phyloP scores from a whole-genome alignment of 805 yeast species.

The Ogataea paraovalis region DNA sequence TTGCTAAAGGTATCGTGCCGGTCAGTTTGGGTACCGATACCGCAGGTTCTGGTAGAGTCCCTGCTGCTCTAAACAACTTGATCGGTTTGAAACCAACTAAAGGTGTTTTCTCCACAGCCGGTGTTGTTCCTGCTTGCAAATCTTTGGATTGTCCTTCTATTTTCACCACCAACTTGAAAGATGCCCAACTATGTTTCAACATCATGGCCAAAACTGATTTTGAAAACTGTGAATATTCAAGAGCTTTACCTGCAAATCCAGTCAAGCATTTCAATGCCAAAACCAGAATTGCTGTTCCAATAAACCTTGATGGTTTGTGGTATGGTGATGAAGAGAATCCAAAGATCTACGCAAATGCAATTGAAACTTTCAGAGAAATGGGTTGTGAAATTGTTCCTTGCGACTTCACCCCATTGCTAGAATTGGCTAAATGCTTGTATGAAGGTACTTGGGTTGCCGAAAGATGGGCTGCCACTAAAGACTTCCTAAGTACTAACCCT shows the following conservation, averaged over 20 bases:
- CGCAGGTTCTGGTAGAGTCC: constrained; percentile 97
- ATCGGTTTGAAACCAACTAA: constrained; percentile 91
- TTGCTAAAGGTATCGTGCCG: constrained; percentile 87
- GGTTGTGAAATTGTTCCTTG: constrained; percentile 59
- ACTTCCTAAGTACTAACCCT: constrained; percentile 66
- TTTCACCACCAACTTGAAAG: constrained; percentile 70
- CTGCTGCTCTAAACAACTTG: constrained; percentile 89
- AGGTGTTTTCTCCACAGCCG: constrained; percentile 80
- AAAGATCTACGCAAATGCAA: constrained; percentile 57
- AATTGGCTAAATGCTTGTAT: constrained; percentile 81
- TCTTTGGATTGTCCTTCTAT: constrained; percentile 90
- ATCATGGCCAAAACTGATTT: constrained; percentile 70
- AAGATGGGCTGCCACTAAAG: constrained; percentile 78
- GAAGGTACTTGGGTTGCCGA: constrained; percentile 99
- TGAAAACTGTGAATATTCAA: constrained; percentile 71
- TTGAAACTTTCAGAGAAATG: constrained; percentile 44
- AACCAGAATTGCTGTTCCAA: constrained; percentile 76
- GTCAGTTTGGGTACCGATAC: constrained; percentile 92
- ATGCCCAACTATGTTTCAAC: constrained; percentile 75
- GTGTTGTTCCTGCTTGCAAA: constrained; percentile 97
- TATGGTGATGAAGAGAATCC: constrained; percentile 80
- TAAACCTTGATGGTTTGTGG: constrained; percentile 57
- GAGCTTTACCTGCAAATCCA: constrained; percentile 68
- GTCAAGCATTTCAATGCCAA: constrained; percentile 50
- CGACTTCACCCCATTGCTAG: constrained; percentile 73